These are phyloP conservation scores for Actinidia polygama DNA, from an alignment of 179 eudicot species.

Conservation along the genomic window DNA sequence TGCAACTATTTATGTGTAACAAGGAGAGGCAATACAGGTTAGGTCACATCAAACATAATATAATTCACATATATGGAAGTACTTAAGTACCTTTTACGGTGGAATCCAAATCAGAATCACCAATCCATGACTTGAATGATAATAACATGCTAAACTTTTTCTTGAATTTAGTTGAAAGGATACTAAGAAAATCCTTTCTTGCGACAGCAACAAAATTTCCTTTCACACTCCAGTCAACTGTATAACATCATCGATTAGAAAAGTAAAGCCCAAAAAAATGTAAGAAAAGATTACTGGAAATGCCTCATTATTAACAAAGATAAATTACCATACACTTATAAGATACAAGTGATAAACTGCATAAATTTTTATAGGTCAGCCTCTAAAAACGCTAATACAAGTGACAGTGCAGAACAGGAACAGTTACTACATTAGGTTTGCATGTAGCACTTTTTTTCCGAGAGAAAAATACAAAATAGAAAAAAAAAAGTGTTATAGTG, in stretches of 20 bases:
- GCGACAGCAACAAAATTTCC: conserved; percentile 74
- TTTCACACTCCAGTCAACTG: conserved; percentile 83
- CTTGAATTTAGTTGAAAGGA: conserved; percentile 63
- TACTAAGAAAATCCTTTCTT: conserved; percentile 54
- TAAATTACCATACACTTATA: background rate
- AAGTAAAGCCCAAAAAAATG: conserved; percentile 9
- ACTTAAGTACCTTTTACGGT: conserved; percentile 56
- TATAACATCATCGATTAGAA: conserved; percentile 16
- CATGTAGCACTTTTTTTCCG: background rate
- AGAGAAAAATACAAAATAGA: no score
- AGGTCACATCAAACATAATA: background rate
- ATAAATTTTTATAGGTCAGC: background rate
- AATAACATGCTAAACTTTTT: conserved; percentile 53
- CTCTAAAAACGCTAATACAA: background rate
- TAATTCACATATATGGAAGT: background rate
- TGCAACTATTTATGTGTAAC: background rate
- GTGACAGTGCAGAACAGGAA: background rate
- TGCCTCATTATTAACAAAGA: background rate
- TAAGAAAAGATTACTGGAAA: background rate
- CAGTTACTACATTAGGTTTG: background rate
- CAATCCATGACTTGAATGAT: conserved; percentile 54
- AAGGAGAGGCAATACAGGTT: background rate
- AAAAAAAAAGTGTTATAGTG: no score
- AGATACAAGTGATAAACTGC: background rate
- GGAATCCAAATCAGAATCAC: conserved; percentile 42